Evolutionary conservation across 106 monocot species (phyloP).

Genomic region (Dioscorea alata): DNA sequence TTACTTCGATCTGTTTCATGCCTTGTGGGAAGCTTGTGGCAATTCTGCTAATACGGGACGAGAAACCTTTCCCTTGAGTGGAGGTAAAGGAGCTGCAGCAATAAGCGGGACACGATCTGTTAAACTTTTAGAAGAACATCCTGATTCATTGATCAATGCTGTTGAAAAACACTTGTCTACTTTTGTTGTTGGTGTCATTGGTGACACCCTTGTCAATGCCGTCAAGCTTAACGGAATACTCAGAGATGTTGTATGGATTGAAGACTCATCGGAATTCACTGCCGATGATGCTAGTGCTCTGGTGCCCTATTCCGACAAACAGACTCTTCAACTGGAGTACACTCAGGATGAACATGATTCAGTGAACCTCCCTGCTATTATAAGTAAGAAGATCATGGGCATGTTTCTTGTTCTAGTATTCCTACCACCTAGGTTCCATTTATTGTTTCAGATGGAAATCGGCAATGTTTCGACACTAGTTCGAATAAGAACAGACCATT

Average conservation of each 20-base stretch:
- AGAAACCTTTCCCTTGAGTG: constrained; percentile 66
- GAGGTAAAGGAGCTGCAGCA: constrained; percentile 70
- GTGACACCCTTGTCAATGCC: constrained; percentile 33
- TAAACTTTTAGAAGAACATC: constrained; percentile 64
- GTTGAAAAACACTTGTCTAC: constrained; percentile 55
- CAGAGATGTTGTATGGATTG: constrained; percentile 56
- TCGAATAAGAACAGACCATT: constrained; percentile 89
- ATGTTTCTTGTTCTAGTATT: constrained; percentile 65
- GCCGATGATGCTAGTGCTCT: constrained; percentile 24
- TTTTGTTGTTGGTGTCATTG: constrained; percentile 68
- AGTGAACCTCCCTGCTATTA: background rate
- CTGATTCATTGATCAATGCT: constrained; percentile 39
- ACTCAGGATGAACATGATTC: constrained; percentile 23
- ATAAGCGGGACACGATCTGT: constrained; percentile 85
- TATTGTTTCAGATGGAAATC: constrained; percentile 91
- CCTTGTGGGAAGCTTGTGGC: constrained; percentile 93
- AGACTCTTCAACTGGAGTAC: constrained; percentile 48
- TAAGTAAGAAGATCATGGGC: constrained; percentile 50
- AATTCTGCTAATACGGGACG: constrained; percentile 50
- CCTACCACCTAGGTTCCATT: constrained; percentile 87
- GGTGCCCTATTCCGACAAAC: constrained; percentile 37
- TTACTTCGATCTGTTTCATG: constrained; percentile 64
- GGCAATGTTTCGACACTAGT: constrained; percentile 61
- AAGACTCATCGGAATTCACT: constrained; percentile 23
- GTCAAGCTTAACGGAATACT: constrained; percentile 49